Conservation (phyloP, 1,284 basidiomycete genomes). For the Naganishia sp. region DNA sequence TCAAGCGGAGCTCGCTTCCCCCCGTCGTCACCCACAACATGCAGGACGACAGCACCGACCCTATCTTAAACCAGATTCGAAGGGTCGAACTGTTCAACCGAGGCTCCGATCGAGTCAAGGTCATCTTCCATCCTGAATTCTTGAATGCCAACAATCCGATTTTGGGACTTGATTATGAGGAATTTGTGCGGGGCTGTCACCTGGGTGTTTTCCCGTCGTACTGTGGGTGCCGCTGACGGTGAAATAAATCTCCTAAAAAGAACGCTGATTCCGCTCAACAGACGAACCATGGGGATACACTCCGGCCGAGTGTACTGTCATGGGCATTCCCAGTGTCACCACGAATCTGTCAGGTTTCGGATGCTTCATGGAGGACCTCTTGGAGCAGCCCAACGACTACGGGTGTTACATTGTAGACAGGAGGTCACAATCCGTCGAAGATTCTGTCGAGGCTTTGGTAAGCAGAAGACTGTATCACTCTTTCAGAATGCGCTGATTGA, state of each 20-base stretch:
- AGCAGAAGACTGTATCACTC: constrained; percentile 11
- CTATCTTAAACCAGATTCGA: constrained; percentile 91
- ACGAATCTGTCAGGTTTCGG: constrained; percentile 97
- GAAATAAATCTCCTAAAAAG: constrained; percentile 3
- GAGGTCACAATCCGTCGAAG: constrained; percentile 83
- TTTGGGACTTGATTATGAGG: constrained; percentile 94
- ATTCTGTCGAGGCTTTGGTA: constrained; percentile 71
- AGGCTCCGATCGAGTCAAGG: constrained; percentile 81
- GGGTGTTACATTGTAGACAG: constrained; percentile 96
- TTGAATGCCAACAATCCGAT: constrained; percentile 97
- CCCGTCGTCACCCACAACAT: constrained; percentile 97
- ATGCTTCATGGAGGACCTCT: constrained; percentile 98
- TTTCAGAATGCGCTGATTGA: background rate
- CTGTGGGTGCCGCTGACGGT: constrained; percentile 48
- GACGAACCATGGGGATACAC: constrained; percentile 58
- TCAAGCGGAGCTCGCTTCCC: constrained; percentile 89
- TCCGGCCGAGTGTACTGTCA: constrained; percentile 66
- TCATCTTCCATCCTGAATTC: constrained; percentile 98
- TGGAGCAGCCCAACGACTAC: constrained; percentile 74
- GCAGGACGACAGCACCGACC: constrained; percentile 87
- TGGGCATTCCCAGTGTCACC: constrained; percentile 96
- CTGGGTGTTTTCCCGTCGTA: constrained; percentile 97
- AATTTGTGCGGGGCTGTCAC: constrained; percentile 97
- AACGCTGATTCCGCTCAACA: constrained; percentile 18
- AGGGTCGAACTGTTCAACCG: constrained; percentile 90